Evolutionary conservation across 2,329 filamentous ascomycete genomes (phyloP), one percentile per base, ranked within the genome.

Genomic region (Colletotrichum theobromicola): DNA sequence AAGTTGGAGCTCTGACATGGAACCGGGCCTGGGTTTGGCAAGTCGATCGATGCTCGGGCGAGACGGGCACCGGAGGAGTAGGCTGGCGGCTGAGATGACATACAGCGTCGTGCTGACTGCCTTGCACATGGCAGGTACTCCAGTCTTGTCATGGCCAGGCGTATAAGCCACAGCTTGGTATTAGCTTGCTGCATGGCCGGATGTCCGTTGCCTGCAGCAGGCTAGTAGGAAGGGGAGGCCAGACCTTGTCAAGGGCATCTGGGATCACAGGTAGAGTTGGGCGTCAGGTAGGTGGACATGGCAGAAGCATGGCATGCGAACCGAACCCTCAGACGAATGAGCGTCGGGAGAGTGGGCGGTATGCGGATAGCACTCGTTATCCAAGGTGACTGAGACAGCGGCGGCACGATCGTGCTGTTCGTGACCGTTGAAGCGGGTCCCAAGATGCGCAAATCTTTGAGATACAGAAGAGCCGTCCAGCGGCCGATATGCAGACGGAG

Each of bases 1-100:
- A n/a, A 37, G 70, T 65, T 75, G 60, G 42, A 65, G 73, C 70
- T 74, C 50, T 65, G 64, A 61, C 70, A 75, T 66, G 73, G 50
- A 63, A 42, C 35, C 64, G 64, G 64, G 50, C 46, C 62, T 68
- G 58, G 46, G 13, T 24, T 42, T 53, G 35, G 26, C 30, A 75
- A 72, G 26, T 62, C 30, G 70, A 62, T 68, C 55, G 58, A 69
- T 72, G 58, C 64, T 70, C 64, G 21, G 58, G 28, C 70, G 37
- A 70, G 70, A 69, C 50, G 28, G 42, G 42, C 9, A 15, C 32
- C 68, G 37, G 42, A 58, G 34, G 24, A 64, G 42, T 50, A 50
- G 28, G 53, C 28, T 32, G 35, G 28, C 50, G 70, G 70, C 35
- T 61, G 64, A 67, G 70, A 65, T 74, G 64, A 68, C 64, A 74